Evolutionary conservation across 768 basidiomycete species (phyloP), one percentile per base, ranked within the genome.

Genomic region (Trametes meyenii): DNA sequence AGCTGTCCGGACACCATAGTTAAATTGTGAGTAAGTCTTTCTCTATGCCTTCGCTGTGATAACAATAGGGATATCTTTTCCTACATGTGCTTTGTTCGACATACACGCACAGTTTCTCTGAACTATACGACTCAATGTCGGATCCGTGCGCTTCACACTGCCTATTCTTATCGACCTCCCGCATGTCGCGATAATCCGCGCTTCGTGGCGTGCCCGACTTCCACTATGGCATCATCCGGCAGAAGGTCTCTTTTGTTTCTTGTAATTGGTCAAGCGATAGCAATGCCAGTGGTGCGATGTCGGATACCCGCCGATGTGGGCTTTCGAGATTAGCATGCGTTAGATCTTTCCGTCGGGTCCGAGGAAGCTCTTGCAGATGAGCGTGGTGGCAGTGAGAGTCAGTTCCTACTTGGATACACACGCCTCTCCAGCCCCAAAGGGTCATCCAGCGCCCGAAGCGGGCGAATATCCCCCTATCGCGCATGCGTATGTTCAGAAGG

Each of bases 131-230:
- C 33, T 7, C 36, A 33, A 4, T n/a, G 16, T 35, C 13, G 7
- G 21, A 10, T 5, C n/a, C 7, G 19, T 23, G 19, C 50, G 17
- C n/a, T 24, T n/a, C 26, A 45, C 16, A 14, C 23, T n/a, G 50
- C 39, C 58, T 61, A 61, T 61, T 55, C 60, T 61, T 61, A 48
- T 40, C 53, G 33, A 23, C 10, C 55, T 35, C 16, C 21, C 13
- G 23, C 45, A 17, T 50, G 16, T 40, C 38, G 46, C 17, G 33
- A 23, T 21, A 16, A 35, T 11, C 19, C 44, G 45, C 42, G 38
- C 50, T 38, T 21, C 24, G 33, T 53, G 50, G 58, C 58, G 50
- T 60, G 58, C 58, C 33, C 46, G 29, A 21, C 35, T 5, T 29
- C 4, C 26, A 19, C 46, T 19, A 26, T 55, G 38, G 53, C 53